phyloP scores from a whole-genome alignment of 2,329 filamentous ascomycete species.

The Penicillium frequentans region DNA sequence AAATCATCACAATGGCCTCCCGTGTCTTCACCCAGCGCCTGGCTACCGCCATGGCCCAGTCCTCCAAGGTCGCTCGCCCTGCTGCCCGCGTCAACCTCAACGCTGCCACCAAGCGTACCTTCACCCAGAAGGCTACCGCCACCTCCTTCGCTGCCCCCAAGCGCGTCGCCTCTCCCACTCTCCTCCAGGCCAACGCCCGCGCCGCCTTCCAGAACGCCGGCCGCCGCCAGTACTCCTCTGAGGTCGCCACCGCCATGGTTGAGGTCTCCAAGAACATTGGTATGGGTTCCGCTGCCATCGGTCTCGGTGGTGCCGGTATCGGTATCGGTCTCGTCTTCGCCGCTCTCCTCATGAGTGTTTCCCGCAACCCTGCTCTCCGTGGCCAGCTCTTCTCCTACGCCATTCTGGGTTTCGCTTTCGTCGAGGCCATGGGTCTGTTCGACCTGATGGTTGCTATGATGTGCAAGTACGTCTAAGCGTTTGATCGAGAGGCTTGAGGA shows the following conservation, averaged over 20 bases:
- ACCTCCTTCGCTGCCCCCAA: conserved; percentile 69
- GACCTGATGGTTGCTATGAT: conserved; percentile 91
- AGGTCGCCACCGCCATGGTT: conserved; percentile 82
- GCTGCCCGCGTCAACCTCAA: conserved; percentile 65
- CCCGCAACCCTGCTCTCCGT: conserved; percentile 91
- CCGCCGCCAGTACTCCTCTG: conserved; percentile 79
- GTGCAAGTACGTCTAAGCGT: conserved; percentile 72
- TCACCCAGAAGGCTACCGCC: conserved; percentile 44
- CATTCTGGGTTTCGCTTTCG: conserved; percentile 94
- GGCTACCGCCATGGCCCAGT: conserved; percentile 64
- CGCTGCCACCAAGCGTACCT: conserved; percentile 71
- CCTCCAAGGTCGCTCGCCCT: conserved; percentile 78
- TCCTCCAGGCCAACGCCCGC: conserved; percentile 66
- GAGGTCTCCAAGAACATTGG: conserved; percentile 88
- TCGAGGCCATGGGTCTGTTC: conserved; percentile 78
- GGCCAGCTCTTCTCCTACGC: conserved; percentile 95
- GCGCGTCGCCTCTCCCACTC: conserved; percentile 68
- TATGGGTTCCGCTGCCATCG: conserved; percentile 87
- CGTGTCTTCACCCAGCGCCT: conserved; percentile 77
- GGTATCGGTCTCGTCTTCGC: conserved; percentile 95
- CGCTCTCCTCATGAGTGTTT: conserved; percentile 82
- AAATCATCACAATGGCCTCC: conserved; percentile 73
- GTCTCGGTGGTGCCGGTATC: conserved; percentile 89
- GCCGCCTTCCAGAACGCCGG: conserved; percentile 59
- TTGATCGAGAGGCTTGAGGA: conserved; percentile 11